Evolutionary conservation across 2,329 filamentous ascomycete species (phyloP), one percentile per base, ranked within the genome.

Genomic region (Clonostachys chloroleuca): DNA sequence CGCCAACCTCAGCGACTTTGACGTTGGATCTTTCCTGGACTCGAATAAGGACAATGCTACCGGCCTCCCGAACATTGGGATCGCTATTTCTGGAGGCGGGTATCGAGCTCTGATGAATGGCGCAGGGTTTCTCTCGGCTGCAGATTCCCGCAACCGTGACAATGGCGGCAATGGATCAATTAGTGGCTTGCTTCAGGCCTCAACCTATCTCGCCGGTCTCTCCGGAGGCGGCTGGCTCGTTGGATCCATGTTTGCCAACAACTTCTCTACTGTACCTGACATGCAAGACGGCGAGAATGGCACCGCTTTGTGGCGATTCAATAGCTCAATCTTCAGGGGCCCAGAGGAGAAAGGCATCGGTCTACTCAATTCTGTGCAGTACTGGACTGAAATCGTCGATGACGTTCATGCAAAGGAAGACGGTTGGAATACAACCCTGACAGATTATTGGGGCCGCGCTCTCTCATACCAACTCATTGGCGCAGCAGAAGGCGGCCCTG

Each of bases 371-470:
- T 30, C 42, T 10, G 42, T 34, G n/a, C 16, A 14, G n/a, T 43
- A 43, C 18, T 43, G 42, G 42, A 43, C 12, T 13, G 42, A 43
- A 12, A 34, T 43, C 2, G 12, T 30, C 6, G 18, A 30, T 12
- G 72, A 79, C 13, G 85, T 91, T 1, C 54, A 71, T 0, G 70
- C 62, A 5, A 94, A 92, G 67, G 57, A 60, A 2, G 64, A 84
- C 49, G 85, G 84, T 1, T 92, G 52, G 45, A 66, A 51, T 42
- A 80, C 77, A 2, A 83, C 86, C 2, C 74, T 94, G 46, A 94
- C 89, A 0, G 89, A 95, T 66, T 87, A 89, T 61, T 92, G 89
- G 84, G 87, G 86, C 18, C 80, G 89, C 43, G 85, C 86, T 5
- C 73, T 94, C 24, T 83, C 83, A 3, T 92, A 84, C 64, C 89